Base-by-base conservation (phyloP, 140 eudicot genomes). In the Erigeron philadelphicus region DNA sequence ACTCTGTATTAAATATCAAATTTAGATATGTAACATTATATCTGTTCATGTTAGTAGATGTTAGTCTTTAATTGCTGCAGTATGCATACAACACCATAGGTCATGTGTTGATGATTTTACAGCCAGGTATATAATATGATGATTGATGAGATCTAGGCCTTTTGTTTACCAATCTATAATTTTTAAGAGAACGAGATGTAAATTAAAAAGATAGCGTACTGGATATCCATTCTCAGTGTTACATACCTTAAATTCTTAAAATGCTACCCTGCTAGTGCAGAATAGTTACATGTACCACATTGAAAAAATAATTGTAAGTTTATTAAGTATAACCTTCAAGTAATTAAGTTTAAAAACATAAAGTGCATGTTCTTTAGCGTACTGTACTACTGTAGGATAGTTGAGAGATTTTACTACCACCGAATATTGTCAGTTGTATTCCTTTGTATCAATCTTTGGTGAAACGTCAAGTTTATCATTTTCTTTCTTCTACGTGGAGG, bases 61-160 rank as follows among this genome's bases (percentile, higher is more conserved):
- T 6, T 53, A 15, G 25, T 53, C 59, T 15, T 25, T 53, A 25
- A 17, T 15, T 68, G 59, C 71, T 49, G 70, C 54, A 19, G 8
- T 70, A 15, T 53, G 45, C 62, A 70, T 11, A 62, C 60, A 63
- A 76, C 41, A 53, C 43, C 65, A 52, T 62, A 76, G 57, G 50
- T 53, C 50, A 43, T 40, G 21, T 23, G 11, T 62, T 69, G 21
- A 68, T 57, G 59, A 57, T 68, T 3, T 49, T 1, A 61, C 70
- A 58, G 56, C 66, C 71, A 50, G 60, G 70, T 64, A 23, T 56
- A 35, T 45, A 66, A 57, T 19, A 5, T 11, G 25, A 75, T 45
- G 40, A 35, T 2, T 11, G 25, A 75, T 45, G 40, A 35, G 68
- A 57, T 18, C 19, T 47, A 55, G 57, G 35, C 58, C 43, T 76